A percentile compares a stretch with the other conserved stretches of the same genome.
These are phyloP conservation scores for Euryodendron excelsum DNA, from an alignment of 148 eudicot genomes.

Conservation along the genomic window DNA sequence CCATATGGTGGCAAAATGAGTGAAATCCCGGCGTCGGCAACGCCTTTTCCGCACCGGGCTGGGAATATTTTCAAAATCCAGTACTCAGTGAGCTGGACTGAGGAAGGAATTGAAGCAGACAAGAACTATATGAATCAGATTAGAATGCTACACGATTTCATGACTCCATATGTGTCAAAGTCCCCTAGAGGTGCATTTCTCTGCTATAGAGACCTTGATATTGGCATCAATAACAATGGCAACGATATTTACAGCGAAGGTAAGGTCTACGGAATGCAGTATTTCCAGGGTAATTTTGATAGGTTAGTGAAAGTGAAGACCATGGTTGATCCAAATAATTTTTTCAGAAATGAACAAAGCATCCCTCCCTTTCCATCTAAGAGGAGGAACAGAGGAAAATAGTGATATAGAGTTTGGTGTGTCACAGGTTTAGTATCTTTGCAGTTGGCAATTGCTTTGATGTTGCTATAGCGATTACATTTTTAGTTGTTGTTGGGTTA, in stretches of 20 bases:
- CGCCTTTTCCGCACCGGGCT: conserved; percentile 51
- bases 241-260: conserved; percentile 32
- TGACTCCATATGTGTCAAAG: conserved; percentile 47
- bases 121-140: conserved; percentile 28
- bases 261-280: conserved; percentile 43
- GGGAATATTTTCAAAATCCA: conserved; percentile 52
- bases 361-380: conserved; percentile 25
- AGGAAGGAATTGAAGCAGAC: conserved; percentile 18
- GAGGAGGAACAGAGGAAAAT: no score
- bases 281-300: conserved; percentile 44
- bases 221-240: conserved; percentile 34
- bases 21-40: conserved; percentile 24
- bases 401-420: neutral
- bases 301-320: conserved; percentile 46
- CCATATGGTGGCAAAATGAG: conserved; percentile 54
- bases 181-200: conserved; percentile 49
- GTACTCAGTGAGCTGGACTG: conserved; percentile 39
- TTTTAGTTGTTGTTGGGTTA: no score
- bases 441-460: no score
- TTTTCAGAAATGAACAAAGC: conserved; percentile 50
- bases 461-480: no score
- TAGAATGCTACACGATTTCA: conserved; percentile 32
- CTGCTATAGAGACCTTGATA: conserved; percentile 51
- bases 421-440: no score
- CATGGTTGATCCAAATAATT: conserved; percentile 43